Evolutionary conservation across 805 yeast species (phyloP).

Genomic region (Isabelozyma gotoi): DNA sequence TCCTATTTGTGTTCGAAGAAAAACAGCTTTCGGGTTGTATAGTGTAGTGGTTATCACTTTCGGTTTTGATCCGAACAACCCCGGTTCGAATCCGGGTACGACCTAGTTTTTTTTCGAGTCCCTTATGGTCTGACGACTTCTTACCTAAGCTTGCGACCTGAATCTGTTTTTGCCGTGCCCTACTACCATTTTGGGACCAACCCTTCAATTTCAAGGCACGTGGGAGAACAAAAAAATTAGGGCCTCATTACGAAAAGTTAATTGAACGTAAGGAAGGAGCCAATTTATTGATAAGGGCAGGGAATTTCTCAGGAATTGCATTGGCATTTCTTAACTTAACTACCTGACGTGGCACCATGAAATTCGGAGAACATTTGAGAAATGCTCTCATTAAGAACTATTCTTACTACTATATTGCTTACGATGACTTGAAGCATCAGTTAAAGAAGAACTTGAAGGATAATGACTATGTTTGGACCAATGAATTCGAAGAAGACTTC

Average conservation of each 20-base stretch:
- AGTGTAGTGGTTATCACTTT: slow-evolving; percentile 82
- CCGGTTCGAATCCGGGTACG: slow-evolving; percentile 87
- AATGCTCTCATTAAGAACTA: slow-evolving; percentile 88
- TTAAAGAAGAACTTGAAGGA: slow-evolving; percentile 66
- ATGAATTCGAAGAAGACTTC: slow-evolving; percentile 78
- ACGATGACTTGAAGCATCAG: slow-evolving; percentile 85
- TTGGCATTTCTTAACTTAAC: not conserved
- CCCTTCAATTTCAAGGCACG: no score
- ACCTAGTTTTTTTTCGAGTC: slow-evolving; percentile 43
- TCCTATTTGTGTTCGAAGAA: no score
- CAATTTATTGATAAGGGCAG: not conserved
- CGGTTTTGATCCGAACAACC: slow-evolving; percentile 81
- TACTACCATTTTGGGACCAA: no score
- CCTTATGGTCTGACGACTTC: no score
- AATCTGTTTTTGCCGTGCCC: no score
- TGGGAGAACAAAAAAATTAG: not conserved
- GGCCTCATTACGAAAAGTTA: no score
- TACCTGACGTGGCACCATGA: slow-evolving; percentile 58
- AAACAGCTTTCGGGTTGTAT: slow-evolving; percentile 42
- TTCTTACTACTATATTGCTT: slow-evolving; percentile 84
- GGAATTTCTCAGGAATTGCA: not conserved
- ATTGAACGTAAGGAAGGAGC: no score
- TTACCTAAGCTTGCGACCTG: no score
- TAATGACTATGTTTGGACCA: slow-evolving; percentile 65
- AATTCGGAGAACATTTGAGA: slow-evolving; percentile 92